Conservation (phyloP, 768 basidiomycete species). For the Mycena maculata region DNA sequence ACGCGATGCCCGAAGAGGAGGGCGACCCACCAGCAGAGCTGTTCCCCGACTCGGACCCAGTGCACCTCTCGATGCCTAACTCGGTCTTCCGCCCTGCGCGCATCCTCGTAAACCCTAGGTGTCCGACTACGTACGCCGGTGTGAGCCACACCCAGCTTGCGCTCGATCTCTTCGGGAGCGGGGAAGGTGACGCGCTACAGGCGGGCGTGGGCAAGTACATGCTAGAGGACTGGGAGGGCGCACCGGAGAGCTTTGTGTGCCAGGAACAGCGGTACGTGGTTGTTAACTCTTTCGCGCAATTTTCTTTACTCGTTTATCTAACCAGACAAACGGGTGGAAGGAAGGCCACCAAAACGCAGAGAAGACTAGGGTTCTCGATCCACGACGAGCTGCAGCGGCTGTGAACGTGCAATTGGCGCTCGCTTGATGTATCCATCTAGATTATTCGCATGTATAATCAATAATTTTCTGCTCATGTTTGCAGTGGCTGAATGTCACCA, state of each 20-base stretch:
- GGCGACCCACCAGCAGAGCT: slow-evolving; percentile 55
- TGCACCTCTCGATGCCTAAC: slow-evolving; percentile 80
- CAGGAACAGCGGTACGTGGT: slow-evolving; percentile 86
- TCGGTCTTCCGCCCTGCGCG: slow-evolving; percentile 88
- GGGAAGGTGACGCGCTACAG: slow-evolving; percentile 69
- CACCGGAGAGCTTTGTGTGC: slow-evolving; percentile 97
- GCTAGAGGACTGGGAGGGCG: slow-evolving; percentile 94
- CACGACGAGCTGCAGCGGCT: slow-evolving; percentile 69
- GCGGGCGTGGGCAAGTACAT: slow-evolving; percentile 77
- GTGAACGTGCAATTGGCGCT: slow-evolving; percentile 11
- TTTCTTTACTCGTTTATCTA: slow-evolving; percentile 14
- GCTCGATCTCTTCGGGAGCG: slow-evolving; percentile 87
- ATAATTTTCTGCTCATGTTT: slow-evolving; percentile 1
- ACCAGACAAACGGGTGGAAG: slow-evolving; percentile 87
- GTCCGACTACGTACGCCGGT: slow-evolving; percentile 97
- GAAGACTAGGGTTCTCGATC: slow-evolving; percentile 85
- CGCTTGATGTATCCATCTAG: slow-evolving; percentile 12
- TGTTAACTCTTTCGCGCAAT: slow-evolving; percentile 9
- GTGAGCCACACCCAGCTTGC: slow-evolving; percentile 97
- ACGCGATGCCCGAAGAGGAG: slow-evolving; percentile 82
- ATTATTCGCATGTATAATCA: slow-evolving; percentile 24
- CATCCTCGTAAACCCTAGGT: slow-evolving; percentile 95
- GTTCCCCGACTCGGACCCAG: slow-evolving; percentile 45
- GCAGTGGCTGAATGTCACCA: no score
- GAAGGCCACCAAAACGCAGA: slow-evolving; percentile 88